Evolutionary conservation across 78 protist genomes (phyloP).

Genomic region (Capsaspora owczarzaki): DNA sequence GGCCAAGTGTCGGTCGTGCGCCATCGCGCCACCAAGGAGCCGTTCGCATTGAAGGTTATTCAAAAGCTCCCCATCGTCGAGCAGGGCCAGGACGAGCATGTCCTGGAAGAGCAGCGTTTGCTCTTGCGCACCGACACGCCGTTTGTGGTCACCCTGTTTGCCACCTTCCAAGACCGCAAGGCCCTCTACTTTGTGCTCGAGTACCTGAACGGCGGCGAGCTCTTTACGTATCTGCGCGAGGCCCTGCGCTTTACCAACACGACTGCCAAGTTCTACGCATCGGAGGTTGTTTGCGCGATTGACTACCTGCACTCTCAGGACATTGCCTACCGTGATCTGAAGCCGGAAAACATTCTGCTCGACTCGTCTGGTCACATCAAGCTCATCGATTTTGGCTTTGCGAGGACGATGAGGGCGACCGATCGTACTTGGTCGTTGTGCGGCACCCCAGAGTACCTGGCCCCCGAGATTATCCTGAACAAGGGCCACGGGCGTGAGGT

Average conservation of each 20-base stretch:
- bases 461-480: conserved; percentile 60
- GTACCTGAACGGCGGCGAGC: conserved; percentile 80
- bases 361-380: neutral
- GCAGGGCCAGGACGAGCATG: neutral
- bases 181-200: conserved; percentile 72
- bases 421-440: neutral
- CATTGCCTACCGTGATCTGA: conserved; percentile 51
- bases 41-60: neutral
- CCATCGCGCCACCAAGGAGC: neutral
- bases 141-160: neutral
- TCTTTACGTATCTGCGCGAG: conserved; percentile 43
- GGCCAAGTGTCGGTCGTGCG: neutral
- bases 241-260: neutral
- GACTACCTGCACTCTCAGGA: conserved; percentile 13
- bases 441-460: conserved; percentile 70
- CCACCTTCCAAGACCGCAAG: neutral
- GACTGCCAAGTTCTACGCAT: neutral
- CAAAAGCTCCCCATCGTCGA: neutral
- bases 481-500: conserved; percentile 30
- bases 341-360: conserved; percentile 2
- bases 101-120: neutral
- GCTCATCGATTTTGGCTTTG: conserved; percentile 8
- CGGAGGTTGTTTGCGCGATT: neutral
- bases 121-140: neutral
- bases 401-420: neutral